These are phyloP conservation scores for Bigelowiella natans DNA, from an alignment of 78 protist genomes.

Conservation along the genomic window DNA sequence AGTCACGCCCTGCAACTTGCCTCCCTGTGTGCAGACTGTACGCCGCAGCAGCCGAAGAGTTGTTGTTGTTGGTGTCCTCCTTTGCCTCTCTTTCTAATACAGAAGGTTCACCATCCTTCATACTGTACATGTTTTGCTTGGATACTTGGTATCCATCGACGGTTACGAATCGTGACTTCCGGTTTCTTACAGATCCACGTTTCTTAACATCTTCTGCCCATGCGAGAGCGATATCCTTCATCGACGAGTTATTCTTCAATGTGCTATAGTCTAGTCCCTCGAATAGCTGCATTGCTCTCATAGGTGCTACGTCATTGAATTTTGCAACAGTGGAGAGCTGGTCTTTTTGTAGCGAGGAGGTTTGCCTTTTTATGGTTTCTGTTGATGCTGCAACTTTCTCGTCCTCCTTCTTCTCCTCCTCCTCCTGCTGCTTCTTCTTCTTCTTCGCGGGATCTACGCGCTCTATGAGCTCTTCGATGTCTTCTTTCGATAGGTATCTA, in stretches of 20 bases:
- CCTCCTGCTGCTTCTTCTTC: background rate
- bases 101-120: constrained; percentile 13
- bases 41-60: no score
- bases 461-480: background rate
- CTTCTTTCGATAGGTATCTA: background rate
- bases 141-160: background rate
- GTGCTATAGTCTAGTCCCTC: background rate
- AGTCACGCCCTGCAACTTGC: constrained; percentile 2
- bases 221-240: background rate
- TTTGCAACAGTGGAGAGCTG: background rate
- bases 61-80: no score
- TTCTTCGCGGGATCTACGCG: background rate
- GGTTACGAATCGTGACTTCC: background rate
- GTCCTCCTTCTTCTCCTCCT: background rate
- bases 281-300: background rate
- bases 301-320: background rate
- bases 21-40: background rate
- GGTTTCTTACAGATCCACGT: background rate
- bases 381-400: background rate
- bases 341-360: background rate
- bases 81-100: background rate
- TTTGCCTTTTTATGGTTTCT: no score
- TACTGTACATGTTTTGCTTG: background rate
- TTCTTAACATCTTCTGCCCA: background rate
- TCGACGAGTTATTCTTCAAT: background rate